Conservation (phyloP, 1,284 basidiomycete species). For the Ganoderma resinaceum region DNA sequence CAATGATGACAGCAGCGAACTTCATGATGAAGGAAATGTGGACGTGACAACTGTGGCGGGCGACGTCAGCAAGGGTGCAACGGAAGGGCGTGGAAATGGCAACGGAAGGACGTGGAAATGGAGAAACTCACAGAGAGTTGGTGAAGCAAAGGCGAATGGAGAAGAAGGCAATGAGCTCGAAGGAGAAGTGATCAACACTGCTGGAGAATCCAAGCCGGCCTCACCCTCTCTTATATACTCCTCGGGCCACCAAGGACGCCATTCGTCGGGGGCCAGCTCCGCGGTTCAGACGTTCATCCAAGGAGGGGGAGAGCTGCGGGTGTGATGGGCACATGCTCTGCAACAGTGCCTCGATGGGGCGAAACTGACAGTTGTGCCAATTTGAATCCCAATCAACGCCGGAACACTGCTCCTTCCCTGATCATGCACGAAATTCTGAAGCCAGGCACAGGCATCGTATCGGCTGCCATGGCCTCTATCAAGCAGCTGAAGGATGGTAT, state of each 20-base stretch:
- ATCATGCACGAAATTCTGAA: neutral
- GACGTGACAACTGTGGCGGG: no score
- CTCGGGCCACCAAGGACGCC: neutral
- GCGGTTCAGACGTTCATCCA: neutral
- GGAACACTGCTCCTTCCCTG: neutral
- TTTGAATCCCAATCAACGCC: neutral
- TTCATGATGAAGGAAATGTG: no score
- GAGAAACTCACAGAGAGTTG: no score
- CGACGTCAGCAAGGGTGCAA: no score
- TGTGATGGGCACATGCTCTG: neutral
- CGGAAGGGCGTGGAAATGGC: no score
- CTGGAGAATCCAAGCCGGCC: neutral
- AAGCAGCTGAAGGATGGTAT: constrained; percentile 5
- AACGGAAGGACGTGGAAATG: neutral
- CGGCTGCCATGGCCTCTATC: constrained; percentile 24
- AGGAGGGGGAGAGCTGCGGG: neutral
- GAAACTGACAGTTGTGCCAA: neutral
- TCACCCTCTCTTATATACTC: neutral
- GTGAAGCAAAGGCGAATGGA: neutral
- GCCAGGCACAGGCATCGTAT: constrained; percentile 6
- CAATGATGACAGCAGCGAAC: no score
- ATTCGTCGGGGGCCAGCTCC: neutral
- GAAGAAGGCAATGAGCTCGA: neutral
- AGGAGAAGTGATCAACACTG: neutral
- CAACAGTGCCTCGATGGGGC: neutral